Evolutionary conservation across 108 stramenopile genomes (phyloP), one percentile per base, ranked within the genome.

Genomic region (Seminavis robusta): DNA sequence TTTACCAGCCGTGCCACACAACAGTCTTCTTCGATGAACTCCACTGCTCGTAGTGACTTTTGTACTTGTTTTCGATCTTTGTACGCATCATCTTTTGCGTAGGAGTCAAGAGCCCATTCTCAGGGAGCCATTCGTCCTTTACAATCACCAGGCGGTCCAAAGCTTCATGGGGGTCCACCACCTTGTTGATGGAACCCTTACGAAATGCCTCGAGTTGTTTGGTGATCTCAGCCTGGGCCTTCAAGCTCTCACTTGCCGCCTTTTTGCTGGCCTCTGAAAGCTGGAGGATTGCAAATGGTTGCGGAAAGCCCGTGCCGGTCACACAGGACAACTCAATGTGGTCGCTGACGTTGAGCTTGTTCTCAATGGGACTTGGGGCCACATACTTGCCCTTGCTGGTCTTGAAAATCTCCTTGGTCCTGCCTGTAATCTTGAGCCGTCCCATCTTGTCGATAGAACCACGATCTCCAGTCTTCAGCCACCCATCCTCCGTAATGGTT

Each of bases 361-460:
- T 84, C 34, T 88, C 86, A 59, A 88, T 88, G 8, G 86, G 86
- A 37, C 83, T 80, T 10, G 86, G 86, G 30, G 83, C 86, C 23
- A 88, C 83, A 40, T 88, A 88, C 50, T 88, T 88, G 4, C 86
- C 86, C 64, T 88, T 88, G 37, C 76, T 68, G 40, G 86, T 88
- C 65, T 88, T 88, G 69, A 88, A 88, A 53, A 88, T 84, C 36
- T 88, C 86, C 73, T 88, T 88, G 44, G 86, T 88, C 28, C 92
- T 84, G 23, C 89, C 92, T 23, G 86, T 85, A 44, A 94, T 89
- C 65, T 88, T 86, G 67, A 94, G 83, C 47, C 84, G 84, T 8
- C 89, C 89, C 31, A 61, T 46, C 5, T 66, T 59, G 61, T 94
- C 92, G n/a, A 94, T 32, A 33, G 54, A 60, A 53, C 92, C 92